Conservation (phyloP, 352 stramenopile species). For the Stephanocyclus meneghinianus region DNA sequence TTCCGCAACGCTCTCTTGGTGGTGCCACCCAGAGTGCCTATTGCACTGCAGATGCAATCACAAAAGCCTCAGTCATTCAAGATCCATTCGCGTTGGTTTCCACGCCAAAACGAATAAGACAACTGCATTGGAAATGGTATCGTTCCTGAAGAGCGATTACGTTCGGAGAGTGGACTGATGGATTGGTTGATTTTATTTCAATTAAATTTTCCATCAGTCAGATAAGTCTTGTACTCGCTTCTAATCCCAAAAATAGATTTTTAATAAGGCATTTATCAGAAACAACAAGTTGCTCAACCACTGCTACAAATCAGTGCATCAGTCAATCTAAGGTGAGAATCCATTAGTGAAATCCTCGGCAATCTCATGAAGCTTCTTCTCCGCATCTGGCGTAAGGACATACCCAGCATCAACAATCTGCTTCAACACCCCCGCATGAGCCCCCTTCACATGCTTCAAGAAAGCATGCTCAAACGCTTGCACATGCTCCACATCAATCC, state of each 20-base stretch:
- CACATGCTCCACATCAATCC: constrained; percentile 87
- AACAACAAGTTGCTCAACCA: constrained; percentile 14
- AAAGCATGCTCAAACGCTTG: constrained; percentile 87
- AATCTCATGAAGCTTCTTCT: constrained; percentile 83
- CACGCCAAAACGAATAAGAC: no score
- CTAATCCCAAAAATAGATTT: constrained; percentile 6
- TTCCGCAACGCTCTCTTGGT: no score
- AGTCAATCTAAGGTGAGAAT: constrained; percentile 64
- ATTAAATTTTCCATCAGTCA: background rate
- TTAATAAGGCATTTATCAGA: constrained; percentile 45
- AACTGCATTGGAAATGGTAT: no score
- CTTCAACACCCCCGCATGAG: constrained; percentile 82
- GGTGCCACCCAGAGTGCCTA: no score
- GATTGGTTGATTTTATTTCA: background rate
- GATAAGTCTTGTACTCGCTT: background rate
- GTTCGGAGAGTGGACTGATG: no score
- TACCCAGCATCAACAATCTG: constrained; percentile 87
- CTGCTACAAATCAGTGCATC: background rate
- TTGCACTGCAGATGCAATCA: no score
- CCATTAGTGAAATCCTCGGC: constrained; percentile 86
- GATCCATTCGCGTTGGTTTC: no score
- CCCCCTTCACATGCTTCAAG: constrained; percentile 86
- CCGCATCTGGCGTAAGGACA: constrained; percentile 78
- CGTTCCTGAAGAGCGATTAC: no score
- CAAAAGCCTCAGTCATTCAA: no score